Percentiles rank a stretch among this genome's conserved stretches.
phyloP scores from a whole-genome alignment of 2,329 filamentous ascomycete species.

The Xylariaceae sp. region DNA sequence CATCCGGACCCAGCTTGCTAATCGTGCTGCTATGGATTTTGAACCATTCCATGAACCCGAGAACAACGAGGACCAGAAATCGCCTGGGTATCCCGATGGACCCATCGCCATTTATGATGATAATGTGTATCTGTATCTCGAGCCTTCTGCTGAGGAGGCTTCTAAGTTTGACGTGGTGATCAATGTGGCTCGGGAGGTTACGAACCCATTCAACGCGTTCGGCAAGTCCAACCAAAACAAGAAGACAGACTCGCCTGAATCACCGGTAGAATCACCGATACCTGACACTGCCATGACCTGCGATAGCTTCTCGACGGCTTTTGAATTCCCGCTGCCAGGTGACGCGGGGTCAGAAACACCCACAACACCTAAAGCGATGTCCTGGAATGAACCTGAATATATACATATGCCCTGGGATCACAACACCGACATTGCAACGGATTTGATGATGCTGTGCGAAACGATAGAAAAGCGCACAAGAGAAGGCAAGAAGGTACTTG shows the following conservation, averaged over 20 bases:
- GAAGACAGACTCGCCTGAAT: slow-evolving; percentile 25
- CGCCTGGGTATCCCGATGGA: slow-evolving; percentile 76
- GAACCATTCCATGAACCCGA: slow-evolving; percentile 63
- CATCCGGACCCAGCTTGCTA: slow-evolving; percentile 59
- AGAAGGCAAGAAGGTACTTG: slow-evolving; percentile 71
- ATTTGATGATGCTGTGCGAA: slow-evolving; percentile 71
- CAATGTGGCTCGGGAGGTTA: slow-evolving; percentile 79
- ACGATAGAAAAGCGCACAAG: slow-evolving; percentile 68
- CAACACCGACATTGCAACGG: slow-evolving; percentile 78
- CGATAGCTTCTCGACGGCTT: slow-evolving; percentile 57
- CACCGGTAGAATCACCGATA: slow-evolving; percentile 39
- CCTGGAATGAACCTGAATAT: slow-evolving; percentile 63
- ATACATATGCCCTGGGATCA: slow-evolving; percentile 87
- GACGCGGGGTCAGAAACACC: slow-evolving; percentile 41
- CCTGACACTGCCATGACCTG: slow-evolving; percentile 55
- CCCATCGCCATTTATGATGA: slow-evolving; percentile 79
- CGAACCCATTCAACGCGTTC: slow-evolving; percentile 61
- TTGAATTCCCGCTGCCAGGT: slow-evolving; percentile 48
- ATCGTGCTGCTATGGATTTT: slow-evolving; percentile 51
- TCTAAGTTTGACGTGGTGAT: slow-evolving; percentile 76
- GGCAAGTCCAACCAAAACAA: slow-evolving; percentile 20
- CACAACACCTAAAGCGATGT: slow-evolving; percentile 52
- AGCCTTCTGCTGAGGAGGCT: slow-evolving; percentile 74
- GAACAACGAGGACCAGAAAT: slow-evolving; percentile 74
- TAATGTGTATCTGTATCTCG: slow-evolving; percentile 72